Base-by-base conservation (phyloP, 139 green algal species). In the Closterium sp. region DNA sequence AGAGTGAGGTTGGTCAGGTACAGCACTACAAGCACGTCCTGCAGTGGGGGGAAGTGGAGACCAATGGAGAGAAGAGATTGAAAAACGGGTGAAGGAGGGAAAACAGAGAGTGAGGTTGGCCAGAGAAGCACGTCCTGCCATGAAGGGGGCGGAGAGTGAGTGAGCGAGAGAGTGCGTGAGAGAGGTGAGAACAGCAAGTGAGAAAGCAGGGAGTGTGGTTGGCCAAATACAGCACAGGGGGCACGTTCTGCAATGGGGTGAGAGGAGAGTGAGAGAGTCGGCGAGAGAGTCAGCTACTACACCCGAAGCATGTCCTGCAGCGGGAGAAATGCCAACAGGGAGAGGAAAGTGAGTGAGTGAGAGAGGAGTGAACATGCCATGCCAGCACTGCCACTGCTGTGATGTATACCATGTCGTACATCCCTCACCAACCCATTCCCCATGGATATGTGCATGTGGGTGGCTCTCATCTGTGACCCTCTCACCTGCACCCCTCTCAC, bases 21-120 rank as follows among this genome's bases (percentile, higher is more conserved):
- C 79, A 96, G 95, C 4, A 98, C 94, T 70, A 98, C 94, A 89
- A 98, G 89, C 7, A 97, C 92, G 90, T 99, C 97, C 95, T 98
- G 97, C 29, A 28, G 45, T 7, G 87, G 27, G 21, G 27, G 87
- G 29, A 62, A 86, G n/a, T n/a, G n/a, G n/a, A n/a, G 28, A 28
- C 13, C 27, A 88, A 88, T 73, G 17, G 27, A 90, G 31, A 28
- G 32, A 90, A 19, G 87, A 90, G 19, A 87, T 24, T 27, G 89
- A 28, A 88, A 70, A 32, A 92, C 38, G 24, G 17, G 9, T 24
- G n/a, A n/a, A n/a, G n/a, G n/a, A n/a, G n/a, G n/a, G n/a, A n/a
- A n/a, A n/a, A n/a, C n/a, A n/a, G n/a, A n/a, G n/a, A n/a, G n/a
- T n/a, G n/a, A n/a, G n/a, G n/a, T n/a, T n/a, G n/a, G n/a, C n/a